phyloP scores from a whole-genome alignment of 2,329 filamentous ascomycete genomes.

The Penicillium fuscoglaucum region DNA sequence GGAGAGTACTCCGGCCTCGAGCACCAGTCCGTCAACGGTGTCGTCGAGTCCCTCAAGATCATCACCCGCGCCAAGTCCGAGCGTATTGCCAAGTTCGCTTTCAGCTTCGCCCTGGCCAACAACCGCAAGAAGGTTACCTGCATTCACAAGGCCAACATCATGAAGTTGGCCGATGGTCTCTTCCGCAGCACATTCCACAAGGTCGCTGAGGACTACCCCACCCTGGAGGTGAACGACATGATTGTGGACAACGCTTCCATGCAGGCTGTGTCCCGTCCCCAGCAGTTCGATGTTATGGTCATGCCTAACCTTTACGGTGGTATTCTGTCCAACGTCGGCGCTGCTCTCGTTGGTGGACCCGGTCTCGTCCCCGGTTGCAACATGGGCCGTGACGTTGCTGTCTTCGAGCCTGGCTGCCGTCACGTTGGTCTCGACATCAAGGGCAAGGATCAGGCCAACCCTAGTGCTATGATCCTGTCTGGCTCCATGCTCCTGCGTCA shows the following conservation, averaged over 20 bases:
- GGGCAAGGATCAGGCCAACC: constrained; percentile 99
- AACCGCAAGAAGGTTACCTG: constrained; percentile 99
- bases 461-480: constrained; percentile 90
- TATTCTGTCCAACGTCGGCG: constrained; percentile 98
- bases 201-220: constrained; percentile 91
- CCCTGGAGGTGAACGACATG: constrained; percentile 96
- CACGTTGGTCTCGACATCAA: constrained; percentile 99
- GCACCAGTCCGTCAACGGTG: constrained; percentile 94
- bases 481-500: constrained; percentile 97
- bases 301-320: constrained; percentile 99
- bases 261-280: constrained; percentile 93
- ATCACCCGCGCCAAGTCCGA: constrained; percentile 99
- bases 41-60: constrained; percentile 99
- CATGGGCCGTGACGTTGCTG: constrained; percentile 97
- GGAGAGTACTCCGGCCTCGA: constrained; percentile 99
- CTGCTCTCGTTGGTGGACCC: constrained; percentile 92
- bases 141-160: constrained; percentile 99
- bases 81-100: constrained; percentile 98
- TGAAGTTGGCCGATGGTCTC: constrained; percentile 98
- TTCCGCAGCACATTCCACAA: constrained; percentile 98
- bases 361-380: constrained; percentile 98
- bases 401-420: constrained; percentile 98
- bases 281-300: constrained; percentile 99
- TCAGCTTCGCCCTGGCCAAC: constrained; percentile 96
- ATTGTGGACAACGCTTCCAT: constrained; percentile 99